These are phyloP conservation scores for Candida tropicalis DNA, from an alignment of 1,139 yeast genomes.

Conservation along the genomic window DNA sequence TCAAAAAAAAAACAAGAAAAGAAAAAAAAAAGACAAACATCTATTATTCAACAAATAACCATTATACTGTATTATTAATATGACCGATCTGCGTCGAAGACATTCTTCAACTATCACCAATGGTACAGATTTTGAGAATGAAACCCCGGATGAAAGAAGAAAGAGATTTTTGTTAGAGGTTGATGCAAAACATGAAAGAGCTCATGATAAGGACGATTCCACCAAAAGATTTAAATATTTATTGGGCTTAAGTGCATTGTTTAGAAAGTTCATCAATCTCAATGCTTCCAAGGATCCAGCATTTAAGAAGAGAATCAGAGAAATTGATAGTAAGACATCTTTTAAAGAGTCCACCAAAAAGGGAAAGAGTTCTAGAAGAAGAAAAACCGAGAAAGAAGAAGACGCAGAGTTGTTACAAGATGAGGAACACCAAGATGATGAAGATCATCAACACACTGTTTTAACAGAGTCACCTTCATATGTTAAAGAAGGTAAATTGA, in stretches of 20 bases:
- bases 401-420: constrained; percentile 84
- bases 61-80: not conserved
- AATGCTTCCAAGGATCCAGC: constrained; percentile 75
- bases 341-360: constrained; percentile 22
- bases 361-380: constrained; percentile 27
- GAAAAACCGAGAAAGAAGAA: constrained; percentile 89
- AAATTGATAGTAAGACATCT: constrained; percentile 41
- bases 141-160: constrained; percentile 41
- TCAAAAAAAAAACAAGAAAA: not conserved
- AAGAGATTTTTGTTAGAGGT: constrained; percentile 50
- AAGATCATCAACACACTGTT: constrained; percentile 53
- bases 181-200: constrained; percentile 57
- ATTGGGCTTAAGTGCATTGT: constrained; percentile 79
- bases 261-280: constrained; percentile 84
- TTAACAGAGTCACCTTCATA: constrained; percentile 82
- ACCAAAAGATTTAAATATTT: constrained; percentile 80
- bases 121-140: constrained; percentile 14
- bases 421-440: constrained; percentile 61
- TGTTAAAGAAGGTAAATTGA: constrained; percentile 60
- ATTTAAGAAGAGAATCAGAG: constrained; percentile 52
- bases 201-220: constrained; percentile 67
- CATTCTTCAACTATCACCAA: constrained; percentile 4
- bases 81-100: constrained; percentile 12
- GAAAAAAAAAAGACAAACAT: no score
- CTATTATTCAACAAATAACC: not conserved